Conservation (phyloP, 148 eudicot genomes). For the Silene conica region DNA sequence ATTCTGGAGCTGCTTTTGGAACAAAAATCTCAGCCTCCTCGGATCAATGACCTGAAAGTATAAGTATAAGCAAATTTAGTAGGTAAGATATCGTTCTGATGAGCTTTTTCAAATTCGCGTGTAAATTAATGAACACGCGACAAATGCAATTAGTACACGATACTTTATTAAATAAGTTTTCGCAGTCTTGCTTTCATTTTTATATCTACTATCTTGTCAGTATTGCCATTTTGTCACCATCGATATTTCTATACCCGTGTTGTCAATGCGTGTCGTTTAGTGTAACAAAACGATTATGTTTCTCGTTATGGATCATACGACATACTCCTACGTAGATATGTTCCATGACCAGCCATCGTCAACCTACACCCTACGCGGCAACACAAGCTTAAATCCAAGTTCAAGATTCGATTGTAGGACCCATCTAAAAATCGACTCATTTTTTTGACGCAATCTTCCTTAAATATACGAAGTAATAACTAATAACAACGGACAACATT, state of each 20-base stretch:
- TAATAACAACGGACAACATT: background rate
- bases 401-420: background rate
- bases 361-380: too few species aligned
- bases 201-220: background rate
- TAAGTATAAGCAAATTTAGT: background rate
- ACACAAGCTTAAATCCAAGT: background rate
- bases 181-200: background rate
- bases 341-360: background rate
- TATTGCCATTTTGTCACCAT: background rate
- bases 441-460: background rate
- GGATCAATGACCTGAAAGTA: constrained; percentile 51
- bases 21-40: constrained; percentile 52
- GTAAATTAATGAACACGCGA: background rate
- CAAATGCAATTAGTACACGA: background rate
- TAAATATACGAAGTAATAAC: too few species aligned
- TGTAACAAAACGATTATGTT: background rate
- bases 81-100: too few species aligned
- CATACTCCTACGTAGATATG: too few species aligned
- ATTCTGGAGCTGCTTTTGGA: constrained; percentile 71
- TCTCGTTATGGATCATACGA: background rate
- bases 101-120: background rate
- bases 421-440: background rate
- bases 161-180: background rate
- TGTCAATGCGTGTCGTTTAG: constrained; percentile 8
- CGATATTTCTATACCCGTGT: background rate